Evolutionary conservation across 768 basidiomycete species (phyloP).

Genomic region (Mycena indigotica): DNA sequence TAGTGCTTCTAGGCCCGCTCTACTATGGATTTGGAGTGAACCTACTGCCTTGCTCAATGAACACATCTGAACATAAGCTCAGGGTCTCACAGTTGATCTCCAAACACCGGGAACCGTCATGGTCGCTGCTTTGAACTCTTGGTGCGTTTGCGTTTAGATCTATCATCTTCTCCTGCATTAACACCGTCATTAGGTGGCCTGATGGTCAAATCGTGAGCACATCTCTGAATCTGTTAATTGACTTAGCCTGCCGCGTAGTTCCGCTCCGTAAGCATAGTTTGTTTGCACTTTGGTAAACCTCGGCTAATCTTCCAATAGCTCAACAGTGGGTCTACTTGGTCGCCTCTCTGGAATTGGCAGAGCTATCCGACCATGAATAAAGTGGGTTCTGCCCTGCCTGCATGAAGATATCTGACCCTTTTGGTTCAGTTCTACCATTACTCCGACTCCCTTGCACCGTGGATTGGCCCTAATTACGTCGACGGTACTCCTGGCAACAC

Average conservation of each 20-base stretch:
- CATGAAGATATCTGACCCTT: not conserved
- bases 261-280: not conserved
- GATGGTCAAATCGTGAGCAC: slow-evolving; percentile 54
- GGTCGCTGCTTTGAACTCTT: slow-evolving; percentile 67
- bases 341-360: slow-evolving; percentile 58
- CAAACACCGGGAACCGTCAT: slow-evolving; percentile 65
- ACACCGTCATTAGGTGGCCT: slow-evolving; percentile 42
- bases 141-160: slow-evolving; percentile 34
- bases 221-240: too few species aligned
- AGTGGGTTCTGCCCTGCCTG: slow-evolving; percentile 15
- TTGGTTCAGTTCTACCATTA: slow-evolving; percentile 52
- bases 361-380: slow-evolving; percentile 49
- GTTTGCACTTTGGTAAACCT: not conserved
- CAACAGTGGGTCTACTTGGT: slow-evolving; percentile 65
- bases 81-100: slow-evolving; percentile 48
- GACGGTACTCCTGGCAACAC: slow-evolving; percentile 45
- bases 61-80: too few species aligned
- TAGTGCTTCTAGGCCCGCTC: slow-evolving; percentile 59
- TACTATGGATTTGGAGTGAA: too few species aligned
- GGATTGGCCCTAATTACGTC: slow-evolving; percentile 55
- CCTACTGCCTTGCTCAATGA: too few species aligned
- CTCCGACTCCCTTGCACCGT: slow-evolving; percentile 57
- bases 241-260: not conserved
- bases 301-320: slow-evolving; percentile 25
- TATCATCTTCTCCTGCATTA: not conserved